Conservation (phyloP, 2,329 filamentous ascomycete species). For the Ceratocystis papillata region DNA sequence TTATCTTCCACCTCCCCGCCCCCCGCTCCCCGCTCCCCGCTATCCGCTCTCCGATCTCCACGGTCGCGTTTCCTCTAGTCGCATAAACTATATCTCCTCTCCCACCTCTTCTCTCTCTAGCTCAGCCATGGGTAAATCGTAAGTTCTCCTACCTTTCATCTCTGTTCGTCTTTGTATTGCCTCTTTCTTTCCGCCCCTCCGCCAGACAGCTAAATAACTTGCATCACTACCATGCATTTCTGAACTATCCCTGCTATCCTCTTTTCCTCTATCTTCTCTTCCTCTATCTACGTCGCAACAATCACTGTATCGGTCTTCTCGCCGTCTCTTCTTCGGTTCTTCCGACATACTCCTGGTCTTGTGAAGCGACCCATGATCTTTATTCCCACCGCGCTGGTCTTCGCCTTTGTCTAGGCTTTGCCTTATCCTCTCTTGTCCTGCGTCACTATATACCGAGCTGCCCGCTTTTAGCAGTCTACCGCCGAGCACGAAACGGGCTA, state of each 20-base stretch:
- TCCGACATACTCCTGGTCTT: neutral
- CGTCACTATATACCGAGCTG: too few relatives aligned
- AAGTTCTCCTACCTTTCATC: slow-evolving; percentile 31
- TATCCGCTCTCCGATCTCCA: neutral
- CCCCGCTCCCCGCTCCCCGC: neutral
- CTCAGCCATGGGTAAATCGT: slow-evolving; percentile 44
- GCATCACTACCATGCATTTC: too few relatives aligned
- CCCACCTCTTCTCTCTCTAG: neutral
- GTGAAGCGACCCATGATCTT: too few relatives aligned
- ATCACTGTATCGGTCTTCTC: neutral
- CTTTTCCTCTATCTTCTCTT: neutral
- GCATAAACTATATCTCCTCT: neutral
- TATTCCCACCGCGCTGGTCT: too few relatives aligned
- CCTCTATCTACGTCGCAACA: neutral
- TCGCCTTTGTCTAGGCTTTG: too few relatives aligned
- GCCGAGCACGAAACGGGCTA: too few relatives aligned
- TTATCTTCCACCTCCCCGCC: too few relatives aligned
- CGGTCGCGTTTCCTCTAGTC: neutral
- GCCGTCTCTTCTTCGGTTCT: neutral
- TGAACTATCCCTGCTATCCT: neutral
- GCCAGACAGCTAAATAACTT: too few relatives aligned
- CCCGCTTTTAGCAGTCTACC: too few relatives aligned
- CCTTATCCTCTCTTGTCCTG: too few relatives aligned
- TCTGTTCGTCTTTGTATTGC: neutral
- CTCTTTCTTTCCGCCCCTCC: neutral